Conservation (phyloP, 768 basidiomycete species). For the Boletus rubescentipes region DNA sequence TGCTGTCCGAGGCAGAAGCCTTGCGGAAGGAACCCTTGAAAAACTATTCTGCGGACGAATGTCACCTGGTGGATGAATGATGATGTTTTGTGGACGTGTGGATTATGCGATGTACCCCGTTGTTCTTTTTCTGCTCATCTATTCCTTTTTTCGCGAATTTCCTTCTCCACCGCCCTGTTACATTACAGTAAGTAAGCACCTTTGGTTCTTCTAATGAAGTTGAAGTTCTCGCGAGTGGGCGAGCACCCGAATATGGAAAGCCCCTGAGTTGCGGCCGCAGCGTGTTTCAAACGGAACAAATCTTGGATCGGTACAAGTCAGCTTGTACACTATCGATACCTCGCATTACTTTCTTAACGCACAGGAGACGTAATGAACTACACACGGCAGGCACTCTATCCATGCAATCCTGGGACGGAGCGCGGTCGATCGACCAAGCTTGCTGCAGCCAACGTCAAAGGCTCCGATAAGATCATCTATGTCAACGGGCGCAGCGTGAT, state of each 20-base stretch:
- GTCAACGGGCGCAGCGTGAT: slow-evolving; percentile 82
- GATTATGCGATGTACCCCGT: background rate
- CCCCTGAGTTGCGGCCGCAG: slow-evolving; percentile 22
- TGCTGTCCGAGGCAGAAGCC: slow-evolving; percentile 71
- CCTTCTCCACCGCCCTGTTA: background rate
- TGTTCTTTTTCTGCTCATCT: slow-evolving; percentile 15
- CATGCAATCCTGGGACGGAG: slow-evolving; percentile 68
- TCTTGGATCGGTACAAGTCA: background rate
- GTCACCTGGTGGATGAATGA: slow-evolving; percentile 24
- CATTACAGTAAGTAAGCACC: background rate
- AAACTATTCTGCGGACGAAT: slow-evolving; percentile 52
- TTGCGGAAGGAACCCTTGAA: slow-evolving; percentile 77
- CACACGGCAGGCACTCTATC: slow-evolving; percentile 51
- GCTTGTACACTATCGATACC: too few relatives aligned
- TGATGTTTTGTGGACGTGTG: background rate
- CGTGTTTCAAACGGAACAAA: background rate
- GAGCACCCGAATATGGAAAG: slow-evolving; percentile 9
- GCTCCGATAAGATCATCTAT: slow-evolving; percentile 74
- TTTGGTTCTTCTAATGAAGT: slow-evolving; percentile 4
- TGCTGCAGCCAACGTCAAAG: slow-evolving; percentile 52
- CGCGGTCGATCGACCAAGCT: slow-evolving; percentile 74
- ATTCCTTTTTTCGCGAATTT: background rate
- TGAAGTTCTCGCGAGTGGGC: background rate
- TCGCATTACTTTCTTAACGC: background rate
- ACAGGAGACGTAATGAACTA: slow-evolving; percentile 43